These are phyloP conservation scores for Pyropia haitanensis DNA, from an alignment of 23 red algal species.

Conservation along the genomic window DNA sequence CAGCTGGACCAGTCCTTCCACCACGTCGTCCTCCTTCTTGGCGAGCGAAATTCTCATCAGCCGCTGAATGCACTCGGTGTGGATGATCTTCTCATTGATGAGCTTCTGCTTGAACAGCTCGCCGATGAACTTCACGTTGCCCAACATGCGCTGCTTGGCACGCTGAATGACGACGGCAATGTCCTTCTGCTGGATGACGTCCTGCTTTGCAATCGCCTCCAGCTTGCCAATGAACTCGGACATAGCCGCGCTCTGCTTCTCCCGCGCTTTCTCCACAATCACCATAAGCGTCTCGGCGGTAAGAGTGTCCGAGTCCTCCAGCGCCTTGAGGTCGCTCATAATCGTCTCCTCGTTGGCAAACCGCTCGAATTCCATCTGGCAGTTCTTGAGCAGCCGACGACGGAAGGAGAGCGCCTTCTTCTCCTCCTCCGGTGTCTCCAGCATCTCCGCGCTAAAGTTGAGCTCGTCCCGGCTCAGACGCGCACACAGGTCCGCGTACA, in stretches of 20 bases:
- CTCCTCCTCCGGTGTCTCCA: slow-evolving; percentile 26
- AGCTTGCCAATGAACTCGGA: slow-evolving; percentile 3
- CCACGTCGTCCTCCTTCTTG: slow-evolving; percentile 36
- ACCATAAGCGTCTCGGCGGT: too few species aligned
- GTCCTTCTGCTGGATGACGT: background rate
- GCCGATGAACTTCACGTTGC: slow-evolving; percentile 93
- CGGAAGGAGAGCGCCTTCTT: slow-evolving; percentile 58
- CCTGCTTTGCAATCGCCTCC: slow-evolving; percentile 3
- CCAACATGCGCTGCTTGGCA: slow-evolving; percentile 92
- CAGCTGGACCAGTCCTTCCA: slow-evolving; percentile 87
- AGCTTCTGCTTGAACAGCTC: slow-evolving; percentile 85
- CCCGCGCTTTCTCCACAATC: too few species aligned
- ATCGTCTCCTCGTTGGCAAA: slow-evolving; percentile 25
- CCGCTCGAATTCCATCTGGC: slow-evolving; percentile 79
- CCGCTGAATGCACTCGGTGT: slow-evolving; percentile 57
- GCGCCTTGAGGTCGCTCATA: background rate
- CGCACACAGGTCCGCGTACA: slow-evolving; percentile 97
- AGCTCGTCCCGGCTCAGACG: slow-evolving; percentile 32
- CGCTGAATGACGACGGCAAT: background rate
- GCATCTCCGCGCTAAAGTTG: slow-evolving; percentile 19
- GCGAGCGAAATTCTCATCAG: slow-evolving; percentile 38
- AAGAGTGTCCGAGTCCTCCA: background rate
- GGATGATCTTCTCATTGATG: slow-evolving; percentile 69
- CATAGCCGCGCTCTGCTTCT: too few species aligned
- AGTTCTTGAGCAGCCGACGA: slow-evolving; percentile 73